Evolutionary conservation across 257 asterid species (phyloP), one percentile per base, ranked within the genome.

Genomic region (Salvia splendens): DNA sequence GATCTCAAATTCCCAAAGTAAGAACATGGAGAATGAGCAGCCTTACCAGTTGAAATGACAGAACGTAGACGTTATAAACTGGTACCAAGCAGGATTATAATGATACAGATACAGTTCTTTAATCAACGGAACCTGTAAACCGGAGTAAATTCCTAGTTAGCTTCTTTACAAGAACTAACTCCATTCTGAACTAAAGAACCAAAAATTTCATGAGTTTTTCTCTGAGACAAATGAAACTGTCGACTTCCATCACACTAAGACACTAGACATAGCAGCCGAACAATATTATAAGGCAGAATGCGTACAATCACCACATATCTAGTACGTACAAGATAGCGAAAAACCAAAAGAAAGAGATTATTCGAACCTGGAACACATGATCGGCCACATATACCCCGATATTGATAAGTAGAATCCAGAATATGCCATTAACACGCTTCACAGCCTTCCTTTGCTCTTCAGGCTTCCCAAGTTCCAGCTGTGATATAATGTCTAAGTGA

Each of bases 1-100:
- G 59, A 52, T 52, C 56, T 70, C 66, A 53, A 64, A 24, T 63
- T 57, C 57, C 40, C 61, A 5, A 51, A 20, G 63, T 52, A 68
- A 60, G 73, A 43, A 53, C 12, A 12, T 3, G 38, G 73, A 77
- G 77, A 63, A 74, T n/a, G 11, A 55, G 43, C 33, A 17, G 65
- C n/a, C 87, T 81, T 79, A 94, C 96, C 99, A 94, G 77, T 68
- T 84, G 65, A 81, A 83, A 83, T 91, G 99, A 70, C 96, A 88
- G 74, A 90, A 94, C 40, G 97, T 88, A n/a, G 99, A 78, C 8
- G 99, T 90, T 70, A 88, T 88, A 75, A 94, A 94, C 81, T 91
- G 99, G 82, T 85, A 90, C 97, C 99, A 91, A 73, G 80, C 81
- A 64, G 99, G 97, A 75, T 55, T 82, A 74, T 76, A 84, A 80